Conservation (phyloP, 2,329 filamentous ascomycete species). For the Cercospora sp. region DNA sequence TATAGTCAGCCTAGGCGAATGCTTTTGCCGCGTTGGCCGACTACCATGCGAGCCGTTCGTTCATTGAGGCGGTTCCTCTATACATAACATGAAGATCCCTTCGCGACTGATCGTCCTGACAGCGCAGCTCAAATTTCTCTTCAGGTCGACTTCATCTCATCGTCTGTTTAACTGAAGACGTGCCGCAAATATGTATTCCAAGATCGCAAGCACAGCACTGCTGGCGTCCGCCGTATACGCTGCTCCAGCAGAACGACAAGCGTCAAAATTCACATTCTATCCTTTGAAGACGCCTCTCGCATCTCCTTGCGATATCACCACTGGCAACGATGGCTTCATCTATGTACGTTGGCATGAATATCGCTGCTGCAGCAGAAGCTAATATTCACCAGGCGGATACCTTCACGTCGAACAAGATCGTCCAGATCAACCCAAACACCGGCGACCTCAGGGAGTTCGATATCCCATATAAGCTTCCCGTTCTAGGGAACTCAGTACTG, state of each 20-base stretch:
- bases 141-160: background rate
- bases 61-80: background rate
- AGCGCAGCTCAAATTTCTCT: background rate
- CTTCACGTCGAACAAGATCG: conserved; percentile 31
- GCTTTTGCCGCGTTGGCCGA: conserved; percentile 16
- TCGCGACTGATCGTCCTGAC: background rate
- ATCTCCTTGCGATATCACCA: conserved; percentile 26
- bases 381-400: conserved; percentile 22
- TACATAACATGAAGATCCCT: conserved; percentile 10
- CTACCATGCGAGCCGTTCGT: background rate
- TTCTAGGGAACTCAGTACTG: conserved; percentile 22
- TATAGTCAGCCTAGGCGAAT: conserved; percentile 4
- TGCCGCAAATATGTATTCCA: conserved; percentile 14
- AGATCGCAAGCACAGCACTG: conserved; percentile 19
- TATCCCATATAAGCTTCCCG: conserved; percentile 28
- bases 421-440: conserved; percentile 23
- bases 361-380: background rate
- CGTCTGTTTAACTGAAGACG: background rate
- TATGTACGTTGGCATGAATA: conserved; percentile 14
- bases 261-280: conserved; percentile 25
- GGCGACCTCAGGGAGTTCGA: conserved; percentile 25
- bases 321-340: conserved; percentile 24
- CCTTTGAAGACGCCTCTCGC: conserved; percentile 22
- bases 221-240: conserved; percentile 14
- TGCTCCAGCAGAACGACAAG: conserved; percentile 21